Evolutionary conservation across 495 filamentous ascomycete genomes (phyloP).

Genomic region (Cetradonia linearis): DNA sequence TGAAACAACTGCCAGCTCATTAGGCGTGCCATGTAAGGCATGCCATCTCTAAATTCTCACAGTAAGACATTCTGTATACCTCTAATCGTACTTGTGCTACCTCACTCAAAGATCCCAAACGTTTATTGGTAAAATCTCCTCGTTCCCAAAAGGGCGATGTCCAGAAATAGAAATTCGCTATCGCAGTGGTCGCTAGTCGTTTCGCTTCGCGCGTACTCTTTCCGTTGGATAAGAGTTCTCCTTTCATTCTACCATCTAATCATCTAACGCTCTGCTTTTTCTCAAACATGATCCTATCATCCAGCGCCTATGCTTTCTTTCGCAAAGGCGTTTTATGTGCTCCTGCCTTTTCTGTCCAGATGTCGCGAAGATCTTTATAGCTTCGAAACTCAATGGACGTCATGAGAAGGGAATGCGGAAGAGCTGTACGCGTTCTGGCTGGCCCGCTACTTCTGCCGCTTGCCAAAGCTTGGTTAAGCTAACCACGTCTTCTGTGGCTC

Average conservation of each 20-base stretch:
- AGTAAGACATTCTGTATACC: background rate
- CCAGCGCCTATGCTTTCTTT: background rate
- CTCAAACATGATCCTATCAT: background rate
- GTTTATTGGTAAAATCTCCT: background rate
- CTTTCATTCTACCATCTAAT: background rate
- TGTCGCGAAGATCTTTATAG: background rate
- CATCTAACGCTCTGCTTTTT: background rate
- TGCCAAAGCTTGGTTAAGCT: constrained; percentile 1
- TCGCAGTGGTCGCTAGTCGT: background rate
- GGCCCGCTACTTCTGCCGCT: background rate
- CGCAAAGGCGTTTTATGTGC: background rate
- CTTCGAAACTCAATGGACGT: constrained; percentile 3
- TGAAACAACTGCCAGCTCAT: constrained; percentile 4
- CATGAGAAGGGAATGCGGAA: background rate
- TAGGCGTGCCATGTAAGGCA: background rate
- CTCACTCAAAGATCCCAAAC: background rate
- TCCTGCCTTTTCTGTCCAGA: constrained; percentile 4
- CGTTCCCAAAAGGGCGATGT: background rate
- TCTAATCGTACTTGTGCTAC: background rate
- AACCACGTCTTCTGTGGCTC: background rate
- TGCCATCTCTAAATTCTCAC: background rate
- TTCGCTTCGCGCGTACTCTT: constrained; percentile 1
- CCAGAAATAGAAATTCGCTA: constrained; percentile 7
- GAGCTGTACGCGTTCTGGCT: background rate
- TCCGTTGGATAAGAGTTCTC: background rate